A percentile compares a stretch with the other conserved stretches of the same genome.
These are phyloP conservation scores for Xylariaceae sp. DNA, from an alignment of 2,329 filamentous ascomycete species.

Conservation along the genomic window DNA sequence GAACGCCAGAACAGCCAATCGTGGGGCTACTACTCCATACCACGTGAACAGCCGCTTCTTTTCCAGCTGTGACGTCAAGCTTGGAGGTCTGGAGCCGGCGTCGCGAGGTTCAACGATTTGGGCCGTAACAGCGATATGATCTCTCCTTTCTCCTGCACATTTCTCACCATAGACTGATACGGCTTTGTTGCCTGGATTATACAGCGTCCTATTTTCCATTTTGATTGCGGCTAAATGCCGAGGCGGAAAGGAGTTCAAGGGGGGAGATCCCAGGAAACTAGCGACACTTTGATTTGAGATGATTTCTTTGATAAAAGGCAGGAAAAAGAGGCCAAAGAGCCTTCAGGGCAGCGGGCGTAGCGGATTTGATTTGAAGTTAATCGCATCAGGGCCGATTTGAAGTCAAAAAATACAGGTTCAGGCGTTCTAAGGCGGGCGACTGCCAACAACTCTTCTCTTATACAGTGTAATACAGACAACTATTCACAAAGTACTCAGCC, in stretches of 20 bases:
- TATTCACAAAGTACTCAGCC: too few relatives aligned
- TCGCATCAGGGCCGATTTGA: background rate
- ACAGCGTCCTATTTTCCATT: conserved; percentile 16
- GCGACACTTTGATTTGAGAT: conserved; percentile 10
- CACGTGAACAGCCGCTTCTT: too few relatives aligned
- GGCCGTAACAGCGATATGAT: conserved; percentile 5
- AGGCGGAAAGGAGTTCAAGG: conserved; percentile 16
- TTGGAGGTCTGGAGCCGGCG: too few relatives aligned
- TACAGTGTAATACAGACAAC: too few relatives aligned
- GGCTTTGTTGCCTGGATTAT: conserved; percentile 20
- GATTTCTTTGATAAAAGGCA: conserved; percentile 1
- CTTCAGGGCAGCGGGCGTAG: conserved; percentile 3
- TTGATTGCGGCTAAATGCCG: conserved; percentile 9
- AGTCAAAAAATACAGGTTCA: too few relatives aligned
- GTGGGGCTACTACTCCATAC: too few relatives aligned
- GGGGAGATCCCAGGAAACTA: conserved; percentile 3
- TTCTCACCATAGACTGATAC: conserved; percentile 19
- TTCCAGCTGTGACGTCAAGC: too few relatives aligned
- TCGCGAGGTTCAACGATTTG: conserved; percentile 6
- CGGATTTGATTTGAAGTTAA: background rate
- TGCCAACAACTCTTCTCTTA: too few relatives aligned
- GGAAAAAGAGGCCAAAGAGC: conserved; percentile 5
- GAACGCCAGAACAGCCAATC: too few relatives aligned
- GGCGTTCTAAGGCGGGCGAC: too few relatives aligned
- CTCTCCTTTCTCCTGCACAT: conserved; percentile 6